Evolutionary conservation across 768 basidiomycete species (phyloP), one percentile per base, ranked within the genome.

Genomic region (Galerina marginata): DNA sequence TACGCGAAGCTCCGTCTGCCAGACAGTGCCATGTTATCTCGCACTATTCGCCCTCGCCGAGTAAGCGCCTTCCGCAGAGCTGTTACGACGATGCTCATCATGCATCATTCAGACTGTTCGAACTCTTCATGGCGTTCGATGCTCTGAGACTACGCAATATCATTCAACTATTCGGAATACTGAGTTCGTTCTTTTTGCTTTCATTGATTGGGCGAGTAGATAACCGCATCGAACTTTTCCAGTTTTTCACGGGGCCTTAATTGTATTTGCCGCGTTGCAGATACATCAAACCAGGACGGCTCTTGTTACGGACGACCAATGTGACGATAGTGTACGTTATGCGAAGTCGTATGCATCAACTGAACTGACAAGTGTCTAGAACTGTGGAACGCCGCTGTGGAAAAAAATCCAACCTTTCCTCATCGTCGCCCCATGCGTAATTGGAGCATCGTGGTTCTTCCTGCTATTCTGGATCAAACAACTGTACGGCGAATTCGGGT

Each of bases 401-500:
- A 64, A 58, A 15, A 79, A 77, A 58, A 82, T 94, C 6, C 60
- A 84, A 61, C 87, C 87, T 2, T 86, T 89, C 69, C 82, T 93
- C 36, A 85, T 95, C 61, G 86, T 90, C 15, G 83, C 84, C 0
- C 93, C 93, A 4, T 85, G 83, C 64, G 69, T 92, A 49, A 88
- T 94, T 48, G 86, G 75, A 12, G 81, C 75, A 10, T 83, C 91
- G 0, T 92, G 88, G 88, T 50, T 91, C 23, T 66, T 83, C 25
- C 75, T 94, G 75, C 69, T 88, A 16, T 92, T 86, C 75, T 90
- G 83, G 77, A 80, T 90, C 62, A 86, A 83, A 65, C 75, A 86
- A 65, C 82, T 95, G 4, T 95, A 88, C 65, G 81, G 77, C 46
- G 93, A 95, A 74, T 95, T 95, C 69, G 93, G 93, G 92, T 93